phyloP scores from a whole-genome alignment of 2,329 filamentous ascomycete species.

The Hortaea werneckii region DNA sequence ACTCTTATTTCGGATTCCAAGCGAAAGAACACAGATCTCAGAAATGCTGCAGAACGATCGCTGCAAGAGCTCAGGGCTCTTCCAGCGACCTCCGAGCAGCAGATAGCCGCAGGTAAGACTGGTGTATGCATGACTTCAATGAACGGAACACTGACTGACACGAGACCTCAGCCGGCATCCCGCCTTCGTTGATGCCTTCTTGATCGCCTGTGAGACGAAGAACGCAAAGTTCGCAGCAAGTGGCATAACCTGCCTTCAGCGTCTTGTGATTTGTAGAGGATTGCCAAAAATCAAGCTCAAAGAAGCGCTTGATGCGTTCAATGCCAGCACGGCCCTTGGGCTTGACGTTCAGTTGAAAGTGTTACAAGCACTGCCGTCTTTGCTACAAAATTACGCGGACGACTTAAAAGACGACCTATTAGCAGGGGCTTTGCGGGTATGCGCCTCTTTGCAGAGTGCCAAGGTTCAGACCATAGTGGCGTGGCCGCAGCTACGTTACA shows the following conservation, averaged over 20 bases:
- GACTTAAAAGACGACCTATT: conserved; percentile 74
- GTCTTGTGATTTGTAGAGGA: conserved; percentile 72
- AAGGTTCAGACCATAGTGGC: conserved; percentile 93
- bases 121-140: neutral
- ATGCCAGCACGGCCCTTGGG: conserved; percentile 62
- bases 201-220: conserved; percentile 82
- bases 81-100: conserved; percentile 62
- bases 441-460: conserved; percentile 79
- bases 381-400: conserved; percentile 80
- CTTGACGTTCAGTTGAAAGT: conserved; percentile 95
- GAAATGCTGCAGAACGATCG: conserved; percentile 86
- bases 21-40: conserved; percentile 81
- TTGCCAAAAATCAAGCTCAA: conserved; percentile 69
- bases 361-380: conserved; percentile 76
- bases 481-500: conserved; percentile 94
- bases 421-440: conserved; percentile 76
- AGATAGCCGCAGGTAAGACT: conserved; percentile 56
- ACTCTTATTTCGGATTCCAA: conserved; percentile 59
- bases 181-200: conserved; percentile 84
- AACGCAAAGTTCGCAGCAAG: conserved; percentile 85
- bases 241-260: conserved; percentile 78
- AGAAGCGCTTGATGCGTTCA: conserved; percentile 79
- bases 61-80: conserved; percentile 77
- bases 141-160: conserved; percentile 17
- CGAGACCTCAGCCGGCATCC: conserved; percentile 72